These are phyloP conservation scores for Fusarium longipes DNA, from an alignment of 2,329 filamentous ascomycete species.

Conservation along the genomic window DNA sequence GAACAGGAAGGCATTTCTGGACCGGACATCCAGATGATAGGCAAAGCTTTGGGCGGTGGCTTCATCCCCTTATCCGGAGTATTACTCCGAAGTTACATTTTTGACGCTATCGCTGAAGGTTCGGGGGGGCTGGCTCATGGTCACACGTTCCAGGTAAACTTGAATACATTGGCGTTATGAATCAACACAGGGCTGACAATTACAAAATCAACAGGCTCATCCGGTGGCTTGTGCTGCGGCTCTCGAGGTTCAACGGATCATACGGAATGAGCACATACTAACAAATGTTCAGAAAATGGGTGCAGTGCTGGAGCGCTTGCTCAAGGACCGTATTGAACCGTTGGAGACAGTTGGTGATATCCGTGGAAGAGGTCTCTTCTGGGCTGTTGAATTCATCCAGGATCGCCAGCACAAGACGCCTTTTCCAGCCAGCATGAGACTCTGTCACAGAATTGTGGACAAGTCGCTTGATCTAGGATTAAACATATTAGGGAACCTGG, in stretches of 20 bases:
- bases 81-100: background rate
- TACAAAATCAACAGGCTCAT: background rate
- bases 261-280: background rate
- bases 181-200: background rate
- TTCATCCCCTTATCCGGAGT: slow-evolving; percentile 31
- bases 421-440: background rate
- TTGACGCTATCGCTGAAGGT: slow-evolving; percentile 1
- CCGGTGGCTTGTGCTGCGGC: slow-evolving; percentile 11
- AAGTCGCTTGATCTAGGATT: background rate
- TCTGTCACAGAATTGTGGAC: slow-evolving; percentile 3
- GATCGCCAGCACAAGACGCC: background rate
- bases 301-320: background rate
- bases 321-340: background rate
- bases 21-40: slow-evolving; percentile 35
- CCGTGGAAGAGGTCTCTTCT: slow-evolving; percentile 8
- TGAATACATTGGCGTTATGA: background rate
- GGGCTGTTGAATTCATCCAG: slow-evolving; percentile 7
- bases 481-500: slow-evolving; percentile 6
- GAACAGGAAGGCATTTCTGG: slow-evolving; percentile 35
- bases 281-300: background rate
- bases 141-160: slow-evolving; percentile 1
- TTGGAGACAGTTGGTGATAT: slow-evolving; percentile 5
- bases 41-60: slow-evolving; percentile 32
- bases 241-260: slow-evolving; percentile 1
- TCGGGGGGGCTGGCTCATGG: slow-evolving; percentile 1